Conservation (phyloP, 208 protist species). For the Wallacemonas collosoma region DNA sequence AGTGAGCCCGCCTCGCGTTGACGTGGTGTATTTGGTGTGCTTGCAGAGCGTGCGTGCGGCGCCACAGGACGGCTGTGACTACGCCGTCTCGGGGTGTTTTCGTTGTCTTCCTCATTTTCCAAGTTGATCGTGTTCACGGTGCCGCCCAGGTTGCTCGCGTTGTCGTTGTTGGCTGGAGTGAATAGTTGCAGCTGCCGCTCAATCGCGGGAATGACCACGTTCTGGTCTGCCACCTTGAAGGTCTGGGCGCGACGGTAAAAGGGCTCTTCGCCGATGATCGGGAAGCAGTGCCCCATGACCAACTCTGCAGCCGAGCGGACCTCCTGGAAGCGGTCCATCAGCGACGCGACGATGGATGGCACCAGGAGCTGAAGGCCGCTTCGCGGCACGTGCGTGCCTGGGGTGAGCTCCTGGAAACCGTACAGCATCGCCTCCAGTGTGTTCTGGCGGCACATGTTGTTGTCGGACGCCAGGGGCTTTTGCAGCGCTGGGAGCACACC, state of each 20-base stretch:
- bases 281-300: slow-evolving; percentile 67
- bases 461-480: slow-evolving; percentile 78
- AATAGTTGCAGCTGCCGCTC: slow-evolving; percentile 67
- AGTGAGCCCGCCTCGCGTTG: not conserved
- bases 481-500: slow-evolving; percentile 60
- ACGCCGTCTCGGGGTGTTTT: slow-evolving; percentile 10
- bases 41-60: not conserved
- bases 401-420: slow-evolving; percentile 55
- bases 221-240: slow-evolving; percentile 82
- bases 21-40: slow-evolving; percentile 10
- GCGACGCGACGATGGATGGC: slow-evolving; percentile 52
- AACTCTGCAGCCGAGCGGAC: slow-evolving; percentile 78
- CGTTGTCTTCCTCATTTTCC: slow-evolving; percentile 30
- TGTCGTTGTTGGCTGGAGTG: slow-evolving; percentile 19
- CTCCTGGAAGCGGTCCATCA: slow-evolving; percentile 85
- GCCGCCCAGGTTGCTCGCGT: slow-evolving; percentile 6
- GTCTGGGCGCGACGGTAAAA: slow-evolving; percentile 53
- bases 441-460: slow-evolving; percentile 70
- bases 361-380: slow-evolving; percentile 53
- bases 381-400: slow-evolving; percentile 38
- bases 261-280: slow-evolving; percentile 64
- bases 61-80: not conserved
- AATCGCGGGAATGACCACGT: slow-evolving; percentile 65
- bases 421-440: slow-evolving; percentile 72
- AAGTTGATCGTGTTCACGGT: slow-evolving; percentile 11